These are phyloP conservation scores for Rubus idaeus DNA, from an alignment of 306 rosid genomes.

Conservation along the genomic window DNA sequence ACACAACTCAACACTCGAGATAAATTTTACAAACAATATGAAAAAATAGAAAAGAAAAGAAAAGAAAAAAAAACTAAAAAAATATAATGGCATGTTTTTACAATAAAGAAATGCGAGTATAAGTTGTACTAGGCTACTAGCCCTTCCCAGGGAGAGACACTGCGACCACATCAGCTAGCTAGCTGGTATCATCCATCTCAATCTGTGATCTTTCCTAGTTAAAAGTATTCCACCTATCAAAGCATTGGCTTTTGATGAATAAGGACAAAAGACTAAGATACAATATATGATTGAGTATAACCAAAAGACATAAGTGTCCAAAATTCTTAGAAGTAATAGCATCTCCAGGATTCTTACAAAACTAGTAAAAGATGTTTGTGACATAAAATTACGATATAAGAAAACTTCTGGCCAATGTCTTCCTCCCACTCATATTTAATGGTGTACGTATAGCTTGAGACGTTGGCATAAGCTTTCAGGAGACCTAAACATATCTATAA, in stretches of 20 bases:
- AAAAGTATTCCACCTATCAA: background rate
- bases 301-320: background rate
- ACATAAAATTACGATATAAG: no score
- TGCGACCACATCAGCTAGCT: constrained; percentile 39
- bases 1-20: background rate
- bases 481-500: no score
- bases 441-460: no score
- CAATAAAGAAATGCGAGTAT: background rate
- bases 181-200: background rate
- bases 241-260: background rate
- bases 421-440: background rate
- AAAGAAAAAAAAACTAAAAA: no score
- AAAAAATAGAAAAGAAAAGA: background rate
- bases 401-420: background rate
- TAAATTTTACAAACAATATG: background rate
- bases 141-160: constrained; percentile 69
- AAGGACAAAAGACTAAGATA: background rate
- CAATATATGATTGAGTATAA: background rate
- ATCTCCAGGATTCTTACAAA: background rate
- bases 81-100: background rate
- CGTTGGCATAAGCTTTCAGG: background rate
- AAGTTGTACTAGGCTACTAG: background rate
- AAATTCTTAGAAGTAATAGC: background rate
- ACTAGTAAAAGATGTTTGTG: background rate
- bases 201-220: background rate